Percentiles rank a stretch among this genome's conserved stretches.
phyloP scores from a whole-genome alignment of 768 basidiomycete species.

The Tricholoma saponaceum region DNA sequence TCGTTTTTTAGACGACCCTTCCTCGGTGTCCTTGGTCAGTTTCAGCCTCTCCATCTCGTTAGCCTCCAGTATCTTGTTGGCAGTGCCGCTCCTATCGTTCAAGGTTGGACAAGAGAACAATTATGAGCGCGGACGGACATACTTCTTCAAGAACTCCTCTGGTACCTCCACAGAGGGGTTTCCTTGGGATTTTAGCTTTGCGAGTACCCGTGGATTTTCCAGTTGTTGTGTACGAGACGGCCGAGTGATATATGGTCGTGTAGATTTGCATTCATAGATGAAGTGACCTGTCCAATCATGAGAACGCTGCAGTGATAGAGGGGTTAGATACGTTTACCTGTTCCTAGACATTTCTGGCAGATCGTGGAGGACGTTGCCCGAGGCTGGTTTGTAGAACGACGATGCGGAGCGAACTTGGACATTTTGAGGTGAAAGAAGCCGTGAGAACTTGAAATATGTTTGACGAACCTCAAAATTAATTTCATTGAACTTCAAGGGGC shows the following conservation, averaged over 20 bases:
- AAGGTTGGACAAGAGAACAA: neutral
- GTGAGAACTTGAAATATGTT: neutral
- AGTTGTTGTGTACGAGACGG: slow-evolving; percentile 86
- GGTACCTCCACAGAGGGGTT: slow-evolving; percentile 82
- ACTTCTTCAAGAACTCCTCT: slow-evolving; percentile 88
- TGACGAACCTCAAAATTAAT: too few relatives aligned
- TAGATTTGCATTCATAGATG: slow-evolving; percentile 84
- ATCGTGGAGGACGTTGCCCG: slow-evolving; percentile 61
- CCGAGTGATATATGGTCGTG: slow-evolving; percentile 80
- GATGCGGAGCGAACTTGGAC: slow-evolving; percentile 82
- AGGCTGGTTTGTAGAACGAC: slow-evolving; percentile 55
- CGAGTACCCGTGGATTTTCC: slow-evolving; percentile 66
- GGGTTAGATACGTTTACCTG: slow-evolving; percentile 39
- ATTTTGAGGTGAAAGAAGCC: slow-evolving; percentile 29
- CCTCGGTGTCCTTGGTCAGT: slow-evolving; percentile 31
- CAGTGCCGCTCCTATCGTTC: slow-evolving; percentile 61
- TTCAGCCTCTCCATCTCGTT: slow-evolving; percentile 75
- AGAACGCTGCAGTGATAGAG: neutral
- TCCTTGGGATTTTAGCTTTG: slow-evolving; percentile 65
- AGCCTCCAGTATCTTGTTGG: slow-evolving; percentile 76
- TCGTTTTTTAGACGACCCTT: slow-evolving; percentile 37
- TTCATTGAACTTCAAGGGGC: too few relatives aligned
- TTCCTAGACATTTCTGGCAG: slow-evolving; percentile 79
- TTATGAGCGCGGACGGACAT: slow-evolving; percentile 19
- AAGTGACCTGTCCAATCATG: slow-evolving; percentile 64